phyloP scores from a whole-genome alignment of 306 rosid genomes.

The Ormosia emarginata region DNA sequence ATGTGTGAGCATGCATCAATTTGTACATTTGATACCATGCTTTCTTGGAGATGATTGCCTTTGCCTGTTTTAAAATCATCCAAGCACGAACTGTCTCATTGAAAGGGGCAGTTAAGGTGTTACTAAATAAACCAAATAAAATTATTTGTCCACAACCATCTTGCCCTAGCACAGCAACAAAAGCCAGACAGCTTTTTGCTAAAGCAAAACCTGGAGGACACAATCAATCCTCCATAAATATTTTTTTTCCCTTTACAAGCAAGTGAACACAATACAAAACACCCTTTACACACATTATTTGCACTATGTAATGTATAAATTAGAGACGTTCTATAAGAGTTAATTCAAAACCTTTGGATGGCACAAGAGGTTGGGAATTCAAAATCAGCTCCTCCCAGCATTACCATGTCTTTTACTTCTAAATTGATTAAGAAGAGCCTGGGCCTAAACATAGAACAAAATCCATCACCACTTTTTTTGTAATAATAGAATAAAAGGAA shows the following conservation, averaged over 20 bases:
- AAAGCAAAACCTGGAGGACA: conserved; percentile 36
- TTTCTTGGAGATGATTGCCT: not conserved
- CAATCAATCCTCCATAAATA: conserved; percentile 44
- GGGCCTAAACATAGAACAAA: conserved; percentile 65
- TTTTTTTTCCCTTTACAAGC: conserved; percentile 39
- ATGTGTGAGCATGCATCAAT: not conserved
- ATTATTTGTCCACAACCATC: conserved; percentile 12
- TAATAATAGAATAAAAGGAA: not conserved
- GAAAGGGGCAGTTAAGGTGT: not conserved
- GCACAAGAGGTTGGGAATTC: conserved; percentile 12
- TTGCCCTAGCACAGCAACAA: conserved; percentile 21
- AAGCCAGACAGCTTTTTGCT: conserved; percentile 7
- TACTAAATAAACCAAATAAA: conserved; percentile 19
- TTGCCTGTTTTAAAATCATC: not conserved
- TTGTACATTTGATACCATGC: not conserved
- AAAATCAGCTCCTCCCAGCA: conserved; percentile 78
- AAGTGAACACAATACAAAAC: conserved; percentile 39
- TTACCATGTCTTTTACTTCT: conserved; percentile 91
- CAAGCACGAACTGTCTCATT: not conserved
- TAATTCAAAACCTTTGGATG: conserved; percentile 45
- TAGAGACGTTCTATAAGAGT: conserved; percentile 41
- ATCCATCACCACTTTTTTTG: not conserved
- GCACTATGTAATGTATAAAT: conserved; percentile 47
- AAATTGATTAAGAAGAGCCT: conserved; percentile 83
- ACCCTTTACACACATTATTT: conserved; percentile 58